Base-by-base conservation (phyloP, 2,329 filamentous ascomycete species). In the Fusarium sp. region DNA sequence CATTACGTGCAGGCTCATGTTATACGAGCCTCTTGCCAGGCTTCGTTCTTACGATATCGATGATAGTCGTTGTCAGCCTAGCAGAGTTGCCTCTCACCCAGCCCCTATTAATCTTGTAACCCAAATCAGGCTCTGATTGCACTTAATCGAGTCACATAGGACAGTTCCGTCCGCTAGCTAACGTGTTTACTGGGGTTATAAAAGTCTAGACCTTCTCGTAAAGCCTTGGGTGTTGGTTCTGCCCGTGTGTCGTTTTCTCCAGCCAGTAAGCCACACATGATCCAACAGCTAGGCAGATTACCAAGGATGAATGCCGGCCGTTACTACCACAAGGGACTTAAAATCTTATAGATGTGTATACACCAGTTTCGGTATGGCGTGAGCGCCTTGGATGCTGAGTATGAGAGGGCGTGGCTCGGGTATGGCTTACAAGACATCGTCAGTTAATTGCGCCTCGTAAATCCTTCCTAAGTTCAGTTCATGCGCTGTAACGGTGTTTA, bases 221-320 rank as follows among this genome's bases (percentile, higher is more conserved):
- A 19, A 7, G 17, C 15, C 20, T 40, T 17, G 15, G 7, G 17
- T 48, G 13, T 35, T 50, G 23, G 30, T 37, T 14, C 19, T 13
- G 47, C 27, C 43, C 56, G 32, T 11, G 8, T 25, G 8, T 25
- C 25, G 25, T 25, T 25, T 49, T 41, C 11, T 56, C 30, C 19
- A 51, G 30, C 63, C 23, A 27, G 32, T 67, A 30, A 43, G 56
- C 33, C 47, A 67, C 27, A 50, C 17, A 23, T 5, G 10, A 11
- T 15, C 46, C 25, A 51, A 22, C 41, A 40, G 23, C n/a, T 15
- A 32, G 13, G 20, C 23, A 27, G 55, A 50, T 25, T 23, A n/a
- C 20, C 50, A 20, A 20, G 15, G 23, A 35, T 32, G 45, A 41
- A 55, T 45, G 48, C 22, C 52, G 9, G 20, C 22, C 32, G 19